phyloP scores from a whole-genome alignment of 176 grass and related monocot genomes.

The Oryza coarctata region DNA sequence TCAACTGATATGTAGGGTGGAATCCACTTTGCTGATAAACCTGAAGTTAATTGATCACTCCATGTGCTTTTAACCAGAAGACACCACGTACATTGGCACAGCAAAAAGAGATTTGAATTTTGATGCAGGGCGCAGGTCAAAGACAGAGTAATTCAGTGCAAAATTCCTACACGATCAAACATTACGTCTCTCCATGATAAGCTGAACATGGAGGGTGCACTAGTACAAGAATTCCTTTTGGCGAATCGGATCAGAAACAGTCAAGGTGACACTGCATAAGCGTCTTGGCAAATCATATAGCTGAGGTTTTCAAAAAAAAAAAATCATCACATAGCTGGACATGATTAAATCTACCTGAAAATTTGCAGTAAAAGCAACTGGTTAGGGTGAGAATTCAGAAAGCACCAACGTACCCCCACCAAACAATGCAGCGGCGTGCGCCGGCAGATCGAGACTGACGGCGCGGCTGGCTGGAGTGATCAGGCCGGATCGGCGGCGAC shows the following conservation, averaged over 20 bases:
- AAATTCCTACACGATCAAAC: not conserved
- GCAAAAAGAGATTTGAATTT: not conserved
- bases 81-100: not conserved
- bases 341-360: not conserved
- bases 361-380: not conserved
- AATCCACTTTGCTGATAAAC: slow-evolving; percentile 11
- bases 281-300: not conserved
- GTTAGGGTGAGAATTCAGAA: not conserved
- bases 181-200: too few species aligned
- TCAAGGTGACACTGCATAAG: not conserved
- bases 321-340: not conserved
- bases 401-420: not conserved
- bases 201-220: too few species aligned
- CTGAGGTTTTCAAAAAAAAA: too few species aligned
- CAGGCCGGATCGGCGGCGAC: not conserved
- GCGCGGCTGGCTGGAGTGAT: not conserved
- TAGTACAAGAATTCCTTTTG: not conserved
- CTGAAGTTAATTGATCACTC: slow-evolving; percentile 1
- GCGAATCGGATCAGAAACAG: not conserved
- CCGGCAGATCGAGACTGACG: not conserved
- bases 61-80: slow-evolving; percentile 4
- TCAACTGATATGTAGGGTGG: slow-evolving; percentile 14
- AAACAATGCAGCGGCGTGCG: not conserved
- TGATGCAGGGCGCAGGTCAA: not conserved
- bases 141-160: not conserved